Conservation (phyloP, 148 eudicot species). For the Rhododendron ovatum region DNA sequence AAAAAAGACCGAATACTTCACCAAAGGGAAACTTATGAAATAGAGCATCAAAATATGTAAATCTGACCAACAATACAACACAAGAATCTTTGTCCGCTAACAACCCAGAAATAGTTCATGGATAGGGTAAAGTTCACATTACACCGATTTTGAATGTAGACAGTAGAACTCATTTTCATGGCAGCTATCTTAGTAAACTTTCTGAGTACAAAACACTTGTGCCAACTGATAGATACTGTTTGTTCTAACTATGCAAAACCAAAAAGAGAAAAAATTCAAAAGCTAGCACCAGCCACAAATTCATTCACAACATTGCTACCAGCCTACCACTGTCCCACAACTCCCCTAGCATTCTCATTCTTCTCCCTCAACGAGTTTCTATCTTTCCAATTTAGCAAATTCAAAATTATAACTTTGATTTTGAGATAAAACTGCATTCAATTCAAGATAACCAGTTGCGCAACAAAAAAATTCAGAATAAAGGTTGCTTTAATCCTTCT, state of each 20-base stretch:
- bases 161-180: neutral
- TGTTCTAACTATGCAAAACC: neutral
- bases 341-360: neutral
- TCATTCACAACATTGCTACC: neutral
- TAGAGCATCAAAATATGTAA: neutral
- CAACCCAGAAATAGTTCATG: neutral
- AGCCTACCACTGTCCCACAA: neutral
- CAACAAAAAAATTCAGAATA: too few relatives aligned
- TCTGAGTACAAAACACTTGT: neutral
- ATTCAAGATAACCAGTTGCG: neutral
- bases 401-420: neutral
- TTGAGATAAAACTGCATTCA: neutral
- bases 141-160: neutral
- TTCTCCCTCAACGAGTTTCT: neutral
- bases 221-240: neutral
- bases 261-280: neutral
- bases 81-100: neutral
- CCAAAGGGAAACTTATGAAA: neutral
- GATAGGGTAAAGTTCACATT: neutral
- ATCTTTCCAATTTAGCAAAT: neutral
- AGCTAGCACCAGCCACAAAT: neutral
- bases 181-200: neutral
- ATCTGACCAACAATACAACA: neutral
- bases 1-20: neutral
- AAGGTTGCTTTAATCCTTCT: too few relatives aligned